Evolutionary conservation across 1,284 basidiomycete species (phyloP), one percentile per base, ranked within the genome.

Genomic region (Fomitopsis betulina): DNA sequence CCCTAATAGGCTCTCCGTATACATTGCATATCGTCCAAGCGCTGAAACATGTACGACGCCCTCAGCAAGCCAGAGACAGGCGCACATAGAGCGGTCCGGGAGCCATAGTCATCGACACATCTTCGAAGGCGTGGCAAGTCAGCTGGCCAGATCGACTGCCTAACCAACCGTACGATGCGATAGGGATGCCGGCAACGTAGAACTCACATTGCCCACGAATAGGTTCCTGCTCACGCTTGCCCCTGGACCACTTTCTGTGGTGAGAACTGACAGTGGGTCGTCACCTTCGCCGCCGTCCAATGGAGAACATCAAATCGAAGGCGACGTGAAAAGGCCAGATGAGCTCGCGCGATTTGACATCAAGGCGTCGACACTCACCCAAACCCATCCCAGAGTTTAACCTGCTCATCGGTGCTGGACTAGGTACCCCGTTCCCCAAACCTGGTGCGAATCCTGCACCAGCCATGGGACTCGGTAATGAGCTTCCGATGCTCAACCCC

Each of bases 121-220:
- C 27, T 13, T 13, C 5, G 17, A 19, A 19, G 21, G 39, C 39
- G 21, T 42, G 39, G 39, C 21, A 8, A 2, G 39, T 42, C 39
- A 42, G 39, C n/a, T 42, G 39, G 17, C 39, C 39, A 42, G 39
- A 15, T 9, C n/a, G 17, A 21, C 21, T 42, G 39, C 39, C 39
- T 21, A 42, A 42, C 10, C 39, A 42, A 9, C 39, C 21, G 39
- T 7, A 42, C 17, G 39, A 42, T 19, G 21, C 21, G 42, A 43
- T 2, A 12, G 42, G 42, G 35, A 43, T 17, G 9, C 25, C 45
- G 25, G 51, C 19, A 43, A 58, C 54, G 19, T n/a, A 27, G 2
- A 12, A 76, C 80, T 69, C 63, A 83, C 81, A 63, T 84, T 84
- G 21, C 79, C 80, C 19, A 85, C 80, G 60, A 94, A 94, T 19